Percentiles rank a stretch among this genome's conserved stretches.
phyloP scores from a whole-genome alignment of 345 rosid genomes.

The Euphorbia lathyris region DNA sequence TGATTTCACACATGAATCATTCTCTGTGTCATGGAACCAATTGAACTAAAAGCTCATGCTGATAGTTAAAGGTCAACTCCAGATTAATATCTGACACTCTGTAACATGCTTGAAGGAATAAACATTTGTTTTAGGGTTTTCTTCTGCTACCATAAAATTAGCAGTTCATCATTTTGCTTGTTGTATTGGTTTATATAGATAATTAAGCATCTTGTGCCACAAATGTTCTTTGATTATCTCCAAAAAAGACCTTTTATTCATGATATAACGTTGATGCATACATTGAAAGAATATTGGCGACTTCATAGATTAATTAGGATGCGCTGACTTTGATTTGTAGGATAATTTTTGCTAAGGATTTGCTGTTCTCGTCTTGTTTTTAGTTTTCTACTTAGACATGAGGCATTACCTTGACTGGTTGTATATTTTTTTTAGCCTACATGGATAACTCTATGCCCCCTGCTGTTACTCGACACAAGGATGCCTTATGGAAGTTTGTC shows the following conservation, averaged over 20 bases:
- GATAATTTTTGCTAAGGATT: background rate
- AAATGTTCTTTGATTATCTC: background rate
- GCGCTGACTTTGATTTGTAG: background rate
- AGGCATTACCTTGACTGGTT: slow-evolving; percentile 2
- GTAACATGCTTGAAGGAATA: background rate
- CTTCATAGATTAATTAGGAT: background rate
- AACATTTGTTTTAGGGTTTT: background rate
- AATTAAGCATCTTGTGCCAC: background rate
- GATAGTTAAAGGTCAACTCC: too few relatives aligned
- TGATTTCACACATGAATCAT: background rate
- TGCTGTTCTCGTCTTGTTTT: background rate
- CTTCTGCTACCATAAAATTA: background rate
- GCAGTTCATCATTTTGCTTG: background rate
- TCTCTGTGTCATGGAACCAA: too few relatives aligned
- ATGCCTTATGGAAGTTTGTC: slow-evolving; percentile 91
- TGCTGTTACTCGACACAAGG: slow-evolving; percentile 94
- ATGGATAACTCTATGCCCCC: slow-evolving; percentile 88
- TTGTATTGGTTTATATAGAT: background rate
- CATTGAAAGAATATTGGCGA: background rate
- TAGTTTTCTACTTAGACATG: background rate
- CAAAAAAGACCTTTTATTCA: background rate
- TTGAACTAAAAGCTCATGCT: too few relatives aligned
- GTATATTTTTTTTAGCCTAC: slow-evolving; percentile 58
- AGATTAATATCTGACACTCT: too few relatives aligned
- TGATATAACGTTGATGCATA: background rate